Evolutionary conservation across 2,329 filamentous ascomycete genomes (phyloP), one percentile per base, ranked within the genome.

Genomic region (Sclerotinia borealis): DNA sequence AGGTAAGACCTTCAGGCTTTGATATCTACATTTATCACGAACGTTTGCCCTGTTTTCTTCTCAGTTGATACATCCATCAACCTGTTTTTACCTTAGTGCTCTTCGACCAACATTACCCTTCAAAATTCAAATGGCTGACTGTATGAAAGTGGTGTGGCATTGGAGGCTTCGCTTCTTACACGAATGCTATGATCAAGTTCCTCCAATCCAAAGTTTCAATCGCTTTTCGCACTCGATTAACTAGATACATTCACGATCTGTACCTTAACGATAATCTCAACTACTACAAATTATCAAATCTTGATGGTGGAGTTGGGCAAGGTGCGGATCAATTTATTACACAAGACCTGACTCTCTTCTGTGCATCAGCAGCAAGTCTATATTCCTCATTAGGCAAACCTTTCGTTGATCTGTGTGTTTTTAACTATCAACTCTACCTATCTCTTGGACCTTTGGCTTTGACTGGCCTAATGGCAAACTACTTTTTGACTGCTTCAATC

Each of bases 121-220:
- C 43, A 27, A 37, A n/a, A 39, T 47, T 48, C 25, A 31, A 60
- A n/a, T 15, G 8, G 25, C 60, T 62, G 25, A 62, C 60, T 55
- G 17, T 62, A 59, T 10, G 61, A 56, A 59, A 86, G 81, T 99
- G 95, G 95, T 92, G 93, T 68, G 92, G 93, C 3, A 88, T 99
- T 41, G 95, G 95, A 48, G 91, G 90, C 2, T 87, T 98, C 67
- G 93, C 93, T 10, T 96, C 93, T 0, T 99, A 99, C 74, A 97
- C 93, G 58, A 99, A 99, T 76, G 92, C 93, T 61, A 97, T 96
- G 90, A 99, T 99, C 81, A 98, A 98, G 77, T 99, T 91, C 77
- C 83, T 99, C 67, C 93, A 99, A 77, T 93, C 91, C 58, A 99
- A 99, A 79, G 92, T 99, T 61, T 96, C 93, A 8, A 99, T 99